Evolutionary conservation across 768 basidiomycete species (phyloP), one percentile per base, ranked within the genome.

Genomic region (Mycena metata): DNA sequence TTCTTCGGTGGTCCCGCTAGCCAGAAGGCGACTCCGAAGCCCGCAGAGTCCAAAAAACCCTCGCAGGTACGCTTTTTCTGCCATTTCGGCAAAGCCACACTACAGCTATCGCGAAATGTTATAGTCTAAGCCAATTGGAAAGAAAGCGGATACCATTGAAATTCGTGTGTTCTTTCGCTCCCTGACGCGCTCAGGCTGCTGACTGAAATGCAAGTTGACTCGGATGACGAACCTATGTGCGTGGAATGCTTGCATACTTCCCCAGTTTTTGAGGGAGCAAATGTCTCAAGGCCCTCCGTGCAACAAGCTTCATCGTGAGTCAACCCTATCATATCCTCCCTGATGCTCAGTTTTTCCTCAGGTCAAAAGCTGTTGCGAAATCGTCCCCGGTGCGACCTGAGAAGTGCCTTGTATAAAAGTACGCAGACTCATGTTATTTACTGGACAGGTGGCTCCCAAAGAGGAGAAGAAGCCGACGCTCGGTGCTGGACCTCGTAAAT

Each of bases 1-100:
- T 84, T 84, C 71, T 84, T 84, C 55, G 76, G 77, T n/a, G 76
- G 75, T 15, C 17, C 60, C 30, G 49, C 67, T 39, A 61, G 43
- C 39, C 68, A 69, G 52, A 69, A 69, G 11, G 41, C 35, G 19
- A 39, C 64, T 21, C 42, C 63, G 13, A 56, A 50, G 17, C 4
- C 51, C 15, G 15, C 39, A 39, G 39, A 10, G 11, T 39, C 39
- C 11, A 39, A 39, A 39, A 39, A 39, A 15, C 3, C 9, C 16
- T 43, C 70, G 5, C 54, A 42, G 45, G 73, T 71, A n/a, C 16
- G 65, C 36, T 17, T 35, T 58, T 3, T 0, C n/a, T 24, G 30
- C 33, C 41, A 72, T 0, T 42, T 35, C 17, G 23, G 67, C 7
- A 69, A 55, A 55, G 11, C 19, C 12, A 26, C 26, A 26, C 26